phyloP scores from a whole-genome alignment of 805 yeast species.

The Nakazawaea peltata region DNA sequence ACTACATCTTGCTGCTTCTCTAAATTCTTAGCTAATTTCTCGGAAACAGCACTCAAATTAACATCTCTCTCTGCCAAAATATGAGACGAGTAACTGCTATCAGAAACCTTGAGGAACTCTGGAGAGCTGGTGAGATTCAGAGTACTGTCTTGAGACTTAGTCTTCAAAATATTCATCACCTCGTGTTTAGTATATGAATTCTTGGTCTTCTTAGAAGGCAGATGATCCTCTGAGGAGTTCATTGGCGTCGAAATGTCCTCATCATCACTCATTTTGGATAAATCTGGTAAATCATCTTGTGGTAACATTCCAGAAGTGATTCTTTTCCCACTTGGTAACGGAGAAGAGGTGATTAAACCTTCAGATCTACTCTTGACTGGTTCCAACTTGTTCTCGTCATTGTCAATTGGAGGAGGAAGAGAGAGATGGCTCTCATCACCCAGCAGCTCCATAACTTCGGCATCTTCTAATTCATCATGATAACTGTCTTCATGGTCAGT shows the following conservation, averaged over 20 bases:
- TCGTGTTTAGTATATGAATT: conserved; percentile 11
- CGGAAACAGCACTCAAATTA: too few species aligned
- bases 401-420: conserved; percentile 16
- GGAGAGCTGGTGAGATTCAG: too few species aligned
- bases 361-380: conserved; percentile 5
- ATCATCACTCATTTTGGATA: conserved; percentile 18
- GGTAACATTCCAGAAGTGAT: conserved; percentile 29
- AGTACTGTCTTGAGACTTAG: too few species aligned
- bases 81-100: too few species aligned
- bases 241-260: too few species aligned
- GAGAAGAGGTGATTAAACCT: conserved; percentile 20
- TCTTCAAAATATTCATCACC: conserved; percentile 13
- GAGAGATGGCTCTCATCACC: conserved; percentile 11
- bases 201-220: conserved; percentile 2
- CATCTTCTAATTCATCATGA: conserved; percentile 10
- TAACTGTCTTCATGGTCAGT: conserved; percentile 7
- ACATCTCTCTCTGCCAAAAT: too few species aligned
- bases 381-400: conserved; percentile 15
- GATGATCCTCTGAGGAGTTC: neutral
- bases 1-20: too few species aligned
- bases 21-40: too few species aligned
- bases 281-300: conserved; percentile 21
- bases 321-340: conserved; percentile 25
- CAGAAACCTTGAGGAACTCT: too few species aligned
- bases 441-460: conserved; percentile 5